Evolutionary conservation across 257 asterid genomes (phyloP).

Genomic region (Jaltomata sinuosa): DNA sequence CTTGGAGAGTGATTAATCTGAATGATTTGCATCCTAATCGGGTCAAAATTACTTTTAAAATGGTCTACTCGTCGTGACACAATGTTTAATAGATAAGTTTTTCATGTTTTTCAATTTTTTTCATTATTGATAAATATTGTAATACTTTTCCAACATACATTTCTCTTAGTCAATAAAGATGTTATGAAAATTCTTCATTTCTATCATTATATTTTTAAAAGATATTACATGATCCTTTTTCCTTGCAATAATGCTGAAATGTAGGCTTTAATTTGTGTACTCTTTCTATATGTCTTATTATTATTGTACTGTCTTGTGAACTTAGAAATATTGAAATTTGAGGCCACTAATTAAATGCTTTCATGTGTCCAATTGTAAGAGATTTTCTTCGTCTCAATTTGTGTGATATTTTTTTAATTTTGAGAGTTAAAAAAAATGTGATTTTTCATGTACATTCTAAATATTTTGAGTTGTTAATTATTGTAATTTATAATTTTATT

Average conservation of each 20-base stretch:
- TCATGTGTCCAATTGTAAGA: too few species aligned
- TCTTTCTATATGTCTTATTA: not conserved
- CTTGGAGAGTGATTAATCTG: too few species aligned
- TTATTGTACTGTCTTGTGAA: not conserved
- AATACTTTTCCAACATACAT: not conserved
- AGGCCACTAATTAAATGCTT: not conserved
- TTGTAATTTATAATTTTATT: not conserved
- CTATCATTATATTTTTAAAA: not conserved
- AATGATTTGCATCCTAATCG: too few species aligned
- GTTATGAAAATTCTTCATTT: not conserved
- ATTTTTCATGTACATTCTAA: not conserved
- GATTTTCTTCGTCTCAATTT: not conserved
- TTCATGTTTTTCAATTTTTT: not conserved
- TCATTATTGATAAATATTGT: not conserved
- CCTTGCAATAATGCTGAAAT: not conserved
- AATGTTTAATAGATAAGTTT: not conserved
- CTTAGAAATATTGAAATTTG: not conserved
- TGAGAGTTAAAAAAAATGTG: not conserved
- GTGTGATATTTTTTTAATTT: not conserved
- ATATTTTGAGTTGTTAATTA: not conserved
- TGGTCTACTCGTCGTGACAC: too few species aligned
- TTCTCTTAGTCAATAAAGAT: not conserved
- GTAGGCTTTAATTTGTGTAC: not conserved
- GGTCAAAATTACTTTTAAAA: too few species aligned
- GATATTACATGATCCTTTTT: not conserved